phyloP scores from a whole-genome alignment of 768 basidiomycete species.

The Leccinum variicolor region DNA sequence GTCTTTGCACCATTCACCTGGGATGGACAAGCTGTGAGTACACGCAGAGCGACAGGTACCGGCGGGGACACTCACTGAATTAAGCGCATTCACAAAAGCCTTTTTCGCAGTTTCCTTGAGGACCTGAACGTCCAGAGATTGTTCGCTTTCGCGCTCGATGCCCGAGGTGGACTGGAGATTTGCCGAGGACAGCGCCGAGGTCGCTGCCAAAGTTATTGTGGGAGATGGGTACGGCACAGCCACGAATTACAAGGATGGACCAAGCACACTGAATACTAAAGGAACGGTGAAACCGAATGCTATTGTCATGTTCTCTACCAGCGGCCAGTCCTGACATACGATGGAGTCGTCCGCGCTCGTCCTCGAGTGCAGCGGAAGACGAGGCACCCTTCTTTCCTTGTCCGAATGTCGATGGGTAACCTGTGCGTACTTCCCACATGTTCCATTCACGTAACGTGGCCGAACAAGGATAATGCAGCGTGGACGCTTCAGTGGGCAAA shows the following conservation, averaged over 20 bases:
- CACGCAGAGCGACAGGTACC: background rate
- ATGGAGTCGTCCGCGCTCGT: conserved; percentile 23
- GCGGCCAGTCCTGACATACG: background rate
- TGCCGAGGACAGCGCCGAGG: conserved; percentile 27
- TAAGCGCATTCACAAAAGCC: conserved; percentile 80
- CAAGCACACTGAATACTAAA: background rate
- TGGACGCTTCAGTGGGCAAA: conserved; percentile 84
- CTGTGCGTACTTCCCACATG: conserved; percentile 44
- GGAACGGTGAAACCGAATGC: background rate
- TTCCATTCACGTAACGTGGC: background rate
- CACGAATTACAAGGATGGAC: conserved; percentile 20
- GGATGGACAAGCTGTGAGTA: conserved; percentile 4
- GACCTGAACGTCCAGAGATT: conserved; percentile 53
- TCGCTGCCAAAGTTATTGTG: conserved; percentile 24
- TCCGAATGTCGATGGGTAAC: conserved; percentile 86
- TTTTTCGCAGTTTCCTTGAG: conserved; percentile 79
- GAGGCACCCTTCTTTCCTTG: conserved; percentile 68
- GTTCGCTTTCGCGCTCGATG: conserved; percentile 34
- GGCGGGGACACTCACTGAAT: conserved; percentile 52
- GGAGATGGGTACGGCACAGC: conserved; percentile 25
- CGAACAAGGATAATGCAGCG: conserved; percentile 41
- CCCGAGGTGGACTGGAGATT: conserved; percentile 36
- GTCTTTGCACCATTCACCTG: conserved; percentile 95
- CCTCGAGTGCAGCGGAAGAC: conserved; percentile 39
- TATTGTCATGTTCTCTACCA: background rate